Evolutionary conservation across 2,329 filamentous ascomycete species (phyloP).

Genomic region (Pseudomassariella vexata): DNA sequence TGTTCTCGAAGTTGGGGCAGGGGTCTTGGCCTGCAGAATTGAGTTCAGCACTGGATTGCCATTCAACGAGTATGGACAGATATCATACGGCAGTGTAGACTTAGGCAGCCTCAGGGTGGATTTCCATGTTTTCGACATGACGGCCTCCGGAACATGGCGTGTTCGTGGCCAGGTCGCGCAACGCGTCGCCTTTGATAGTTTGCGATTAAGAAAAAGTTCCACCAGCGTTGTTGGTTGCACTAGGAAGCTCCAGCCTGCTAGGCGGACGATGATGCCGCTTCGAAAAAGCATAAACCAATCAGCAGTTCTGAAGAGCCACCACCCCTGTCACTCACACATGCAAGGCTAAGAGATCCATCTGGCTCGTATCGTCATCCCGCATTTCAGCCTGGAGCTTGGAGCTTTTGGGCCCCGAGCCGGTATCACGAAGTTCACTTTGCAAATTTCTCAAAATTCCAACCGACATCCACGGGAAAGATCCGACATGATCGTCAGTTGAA

Average conservation of each 20-base stretch:
- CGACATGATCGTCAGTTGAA: slow-evolving; percentile 12
- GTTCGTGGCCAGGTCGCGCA: not conserved
- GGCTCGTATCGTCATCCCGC: slow-evolving; percentile 1
- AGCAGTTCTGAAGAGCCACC: too few relatives aligned
- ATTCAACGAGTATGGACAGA: slow-evolving; percentile 2
- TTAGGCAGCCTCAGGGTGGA: slow-evolving; percentile 71
- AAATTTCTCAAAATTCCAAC: slow-evolving; percentile 2
- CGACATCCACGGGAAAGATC: not conserved
- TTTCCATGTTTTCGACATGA: slow-evolving; percentile 48
- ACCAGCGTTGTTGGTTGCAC: too few relatives aligned
- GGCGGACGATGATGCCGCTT: too few relatives aligned
- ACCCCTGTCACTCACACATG: too few relatives aligned
- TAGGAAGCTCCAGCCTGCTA: too few relatives aligned
- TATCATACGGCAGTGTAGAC: slow-evolving; percentile 62
- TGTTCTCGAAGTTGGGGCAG: slow-evolving; percentile 40
- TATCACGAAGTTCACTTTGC: too few relatives aligned
- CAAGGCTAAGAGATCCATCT: slow-evolving; percentile 1
- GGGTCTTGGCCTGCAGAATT: slow-evolving; percentile 41
- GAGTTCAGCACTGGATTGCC: slow-evolving; percentile 13
- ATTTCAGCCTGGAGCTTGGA: not conserved
- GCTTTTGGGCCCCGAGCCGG: too few relatives aligned
- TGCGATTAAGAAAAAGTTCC: too few relatives aligned
- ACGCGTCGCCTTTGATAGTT: too few relatives aligned
- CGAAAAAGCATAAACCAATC: too few relatives aligned
- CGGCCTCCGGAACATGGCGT: slow-evolving; percentile 7